Conservation (phyloP, 106 monocot species). For the Dendrobium huoshanense region DNA sequence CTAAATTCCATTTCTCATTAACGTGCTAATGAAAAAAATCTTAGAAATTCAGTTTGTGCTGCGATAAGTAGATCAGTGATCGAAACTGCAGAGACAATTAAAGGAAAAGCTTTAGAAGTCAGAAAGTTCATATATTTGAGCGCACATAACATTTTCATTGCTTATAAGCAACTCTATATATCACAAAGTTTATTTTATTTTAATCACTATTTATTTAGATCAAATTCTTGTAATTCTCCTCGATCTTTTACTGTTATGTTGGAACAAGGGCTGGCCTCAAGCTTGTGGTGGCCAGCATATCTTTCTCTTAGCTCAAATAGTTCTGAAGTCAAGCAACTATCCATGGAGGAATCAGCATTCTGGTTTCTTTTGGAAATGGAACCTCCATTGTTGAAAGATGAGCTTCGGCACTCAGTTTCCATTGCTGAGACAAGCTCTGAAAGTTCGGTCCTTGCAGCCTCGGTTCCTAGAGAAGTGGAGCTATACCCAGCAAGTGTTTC, state of each 20-base stretch:
- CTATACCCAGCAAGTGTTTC: constrained; percentile 43
- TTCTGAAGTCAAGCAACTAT: constrained; percentile 68
- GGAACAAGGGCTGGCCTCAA: constrained; percentile 11
- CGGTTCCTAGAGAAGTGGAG: constrained; percentile 15
- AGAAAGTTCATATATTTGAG: neutral
- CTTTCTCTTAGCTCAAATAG: constrained; percentile 13
- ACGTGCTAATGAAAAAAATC: neutral
- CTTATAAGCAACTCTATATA: neutral
- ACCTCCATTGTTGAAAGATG: constrained; percentile 2
- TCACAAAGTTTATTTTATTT: neutral
- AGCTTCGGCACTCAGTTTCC: constrained; percentile 19
- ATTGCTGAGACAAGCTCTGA: constrained; percentile 43
- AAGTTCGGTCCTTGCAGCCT: constrained; percentile 37
- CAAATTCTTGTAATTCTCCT: neutral
- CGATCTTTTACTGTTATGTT: neutral
- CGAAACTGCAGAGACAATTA: neutral
- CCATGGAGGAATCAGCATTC: constrained; percentile 39
- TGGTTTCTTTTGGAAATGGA: neutral
- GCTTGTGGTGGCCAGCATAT: neutral
- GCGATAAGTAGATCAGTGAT: too few species aligned
- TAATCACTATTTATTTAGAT: constrained; percentile 1
- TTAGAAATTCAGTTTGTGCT: neutral
- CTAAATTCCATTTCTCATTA: neutral
- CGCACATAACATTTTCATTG: neutral
- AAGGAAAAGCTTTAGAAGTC: neutral